phyloP scores from a whole-genome alignment of 768 basidiomycete genomes.

The Mycena indigotica region DNA sequence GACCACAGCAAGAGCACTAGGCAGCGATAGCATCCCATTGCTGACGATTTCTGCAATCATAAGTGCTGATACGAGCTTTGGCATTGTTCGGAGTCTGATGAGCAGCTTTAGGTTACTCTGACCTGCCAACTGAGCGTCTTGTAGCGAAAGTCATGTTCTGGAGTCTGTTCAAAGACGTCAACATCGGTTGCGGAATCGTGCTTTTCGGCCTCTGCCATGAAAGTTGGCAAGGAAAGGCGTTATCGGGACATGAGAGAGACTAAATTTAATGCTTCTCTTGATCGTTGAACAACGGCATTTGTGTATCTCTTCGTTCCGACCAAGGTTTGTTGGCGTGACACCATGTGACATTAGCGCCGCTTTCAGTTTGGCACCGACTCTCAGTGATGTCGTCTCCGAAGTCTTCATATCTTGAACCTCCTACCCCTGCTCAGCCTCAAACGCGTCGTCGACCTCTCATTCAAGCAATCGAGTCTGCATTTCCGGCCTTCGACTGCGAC shows the following conservation, averaged over 20 bases:
- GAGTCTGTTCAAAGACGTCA: constrained; percentile 50
- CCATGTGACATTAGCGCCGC: too few relatives aligned
- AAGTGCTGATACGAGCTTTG: constrained; percentile 48
- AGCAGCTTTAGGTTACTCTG: too few relatives aligned
- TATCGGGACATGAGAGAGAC: neutral
- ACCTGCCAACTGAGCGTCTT: constrained; percentile 58
- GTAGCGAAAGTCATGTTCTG: constrained; percentile 50
- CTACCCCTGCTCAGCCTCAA: constrained; percentile 4
- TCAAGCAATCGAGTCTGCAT: constrained; percentile 29
- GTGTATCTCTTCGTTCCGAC: neutral
- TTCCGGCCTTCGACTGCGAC: constrained; percentile 33
- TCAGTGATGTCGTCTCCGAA: neutral
- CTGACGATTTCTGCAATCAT: constrained; percentile 63
- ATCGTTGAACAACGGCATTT: too few relatives aligned
- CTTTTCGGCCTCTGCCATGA: neutral
- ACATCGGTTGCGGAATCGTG: constrained; percentile 3
- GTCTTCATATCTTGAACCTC: constrained; percentile 1
- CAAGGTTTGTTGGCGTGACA: too few relatives aligned
- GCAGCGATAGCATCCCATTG: constrained; percentile 58
- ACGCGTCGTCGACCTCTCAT: constrained; percentile 1
- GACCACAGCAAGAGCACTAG: constrained; percentile 52
- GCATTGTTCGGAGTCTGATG: neutral
- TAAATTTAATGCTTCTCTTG: too few relatives aligned
- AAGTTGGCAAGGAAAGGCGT: neutral
- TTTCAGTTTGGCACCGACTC: neutral